Evolutionary conservation across 768 basidiomycete genomes (phyloP).

Genomic region (Amylocystis lapponica): DNA sequence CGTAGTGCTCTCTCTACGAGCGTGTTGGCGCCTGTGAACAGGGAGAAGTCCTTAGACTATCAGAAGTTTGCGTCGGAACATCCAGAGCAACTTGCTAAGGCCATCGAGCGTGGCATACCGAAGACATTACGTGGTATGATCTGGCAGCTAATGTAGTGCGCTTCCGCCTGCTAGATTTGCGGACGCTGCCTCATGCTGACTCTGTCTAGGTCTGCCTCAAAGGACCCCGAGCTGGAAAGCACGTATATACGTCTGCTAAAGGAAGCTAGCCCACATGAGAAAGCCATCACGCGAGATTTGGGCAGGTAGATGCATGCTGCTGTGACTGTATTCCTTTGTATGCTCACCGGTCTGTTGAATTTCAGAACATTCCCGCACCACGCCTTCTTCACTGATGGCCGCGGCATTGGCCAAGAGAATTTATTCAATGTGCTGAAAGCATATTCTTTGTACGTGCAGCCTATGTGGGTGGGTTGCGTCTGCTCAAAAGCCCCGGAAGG

Average conservation of each 20-base stretch:
- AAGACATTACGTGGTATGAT: slow-evolving; percentile 86
- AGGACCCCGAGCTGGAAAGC: slow-evolving; percentile 79
- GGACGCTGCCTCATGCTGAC: not conserved
- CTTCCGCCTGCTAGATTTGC: not conserved
- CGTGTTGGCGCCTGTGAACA: not conserved
- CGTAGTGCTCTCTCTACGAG: slow-evolving; percentile 11
- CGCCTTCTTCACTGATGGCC: slow-evolving; percentile 90
- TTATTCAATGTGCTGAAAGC: slow-evolving; percentile 97
- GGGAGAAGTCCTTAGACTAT: slow-evolving; percentile 55
- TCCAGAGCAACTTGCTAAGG: slow-evolving; percentile 75
- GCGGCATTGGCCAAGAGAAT: slow-evolving; percentile 95
- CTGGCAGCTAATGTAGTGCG: slow-evolving; percentile 86
- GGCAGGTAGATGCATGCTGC: slow-evolving; percentile 50
- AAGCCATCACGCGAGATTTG: slow-evolving; percentile 89
- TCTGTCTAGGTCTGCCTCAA: slow-evolving; percentile 76
- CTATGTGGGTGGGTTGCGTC: not conserved
- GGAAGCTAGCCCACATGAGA: slow-evolving; percentile 84
- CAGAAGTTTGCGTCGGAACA: slow-evolving; percentile 77
- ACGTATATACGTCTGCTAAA: slow-evolving; percentile 80
- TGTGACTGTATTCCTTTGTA: slow-evolving; percentile 2
- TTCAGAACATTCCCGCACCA: slow-evolving; percentile 92
- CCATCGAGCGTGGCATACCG: slow-evolving; percentile 92
- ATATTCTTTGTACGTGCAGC: slow-evolving; percentile 72
- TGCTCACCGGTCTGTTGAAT: slow-evolving; percentile 8
- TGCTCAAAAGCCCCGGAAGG: slow-evolving; percentile 29